phyloP scores from a whole-genome alignment of 1,139 yeast species.

The Saccharomycopsis phalli region DNA sequence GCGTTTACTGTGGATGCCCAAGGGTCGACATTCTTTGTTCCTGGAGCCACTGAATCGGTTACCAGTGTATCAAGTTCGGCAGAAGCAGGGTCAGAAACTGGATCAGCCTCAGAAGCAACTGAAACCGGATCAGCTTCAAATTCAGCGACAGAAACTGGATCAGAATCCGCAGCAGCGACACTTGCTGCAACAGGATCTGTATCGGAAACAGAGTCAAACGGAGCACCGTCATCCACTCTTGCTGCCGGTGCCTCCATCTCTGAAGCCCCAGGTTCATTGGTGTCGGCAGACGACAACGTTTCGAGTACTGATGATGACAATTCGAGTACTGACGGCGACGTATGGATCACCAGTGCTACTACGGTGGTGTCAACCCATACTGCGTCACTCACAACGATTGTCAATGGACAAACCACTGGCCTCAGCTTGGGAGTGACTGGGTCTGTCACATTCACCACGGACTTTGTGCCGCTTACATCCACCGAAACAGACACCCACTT shows the following conservation, averaged over 20 bases:
- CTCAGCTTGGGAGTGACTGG: slow-evolving; percentile 15
- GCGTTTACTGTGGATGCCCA: slow-evolving; percentile 4
- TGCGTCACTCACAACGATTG: slow-evolving; percentile 16
- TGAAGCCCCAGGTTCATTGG: background rate
- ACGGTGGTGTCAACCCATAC: slow-evolving; percentile 7
- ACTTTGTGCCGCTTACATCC: slow-evolving; percentile 17
- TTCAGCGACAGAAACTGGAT: slow-evolving; percentile 4
- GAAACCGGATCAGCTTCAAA: slow-evolving; percentile 4
- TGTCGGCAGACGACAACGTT: slow-evolving; percentile 7
- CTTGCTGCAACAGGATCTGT: slow-evolving; percentile 9
- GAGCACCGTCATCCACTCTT: background rate
- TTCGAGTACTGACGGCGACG: slow-evolving; percentile 10
- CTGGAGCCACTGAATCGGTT: slow-evolving; percentile 2
- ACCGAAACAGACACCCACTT: slow-evolving; percentile 18
- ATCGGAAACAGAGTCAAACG: slow-evolving; percentile 2
- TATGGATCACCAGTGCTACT: slow-evolving; percentile 10
- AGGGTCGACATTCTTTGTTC: slow-evolving; percentile 8
- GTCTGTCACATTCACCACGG: slow-evolving; percentile 17
- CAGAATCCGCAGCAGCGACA: slow-evolving; percentile 6
- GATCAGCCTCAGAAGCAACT: background rate
- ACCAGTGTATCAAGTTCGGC: slow-evolving; percentile 1
- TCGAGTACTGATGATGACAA: too few species aligned
- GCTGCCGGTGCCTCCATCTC: slow-evolving; percentile 1
- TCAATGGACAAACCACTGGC: slow-evolving; percentile 18
- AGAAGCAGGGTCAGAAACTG: slow-evolving; percentile 6